Evolutionary conservation across 1,284 basidiomycete genomes (phyloP).

Genomic region (Cryptococcus floricola): DNA sequence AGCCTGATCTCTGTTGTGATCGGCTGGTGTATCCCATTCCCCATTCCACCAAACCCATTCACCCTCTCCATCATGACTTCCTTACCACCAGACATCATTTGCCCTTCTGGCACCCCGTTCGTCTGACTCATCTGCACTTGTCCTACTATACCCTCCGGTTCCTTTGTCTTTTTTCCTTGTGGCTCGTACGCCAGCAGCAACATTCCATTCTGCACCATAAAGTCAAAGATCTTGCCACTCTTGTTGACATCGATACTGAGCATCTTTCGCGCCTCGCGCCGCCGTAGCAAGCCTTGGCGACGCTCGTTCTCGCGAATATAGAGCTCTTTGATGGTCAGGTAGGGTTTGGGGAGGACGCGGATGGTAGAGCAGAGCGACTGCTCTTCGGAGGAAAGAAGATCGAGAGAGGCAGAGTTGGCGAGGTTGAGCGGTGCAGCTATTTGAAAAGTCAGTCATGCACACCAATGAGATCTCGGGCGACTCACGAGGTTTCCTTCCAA

Average conservation of each 20-base stretch:
- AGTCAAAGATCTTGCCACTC: constrained; percentile 83
- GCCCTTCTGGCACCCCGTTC: not conserved
- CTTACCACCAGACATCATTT: not conserved
- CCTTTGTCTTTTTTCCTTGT: constrained; percentile 13
- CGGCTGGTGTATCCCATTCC: constrained; percentile 1
- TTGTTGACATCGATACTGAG: constrained; percentile 91
- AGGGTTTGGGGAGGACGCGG: constrained; percentile 85
- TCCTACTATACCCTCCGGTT: not conserved
- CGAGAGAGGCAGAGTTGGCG: constrained; percentile 76
- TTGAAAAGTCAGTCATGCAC: not conserved
- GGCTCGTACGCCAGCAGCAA: constrained; percentile 43
- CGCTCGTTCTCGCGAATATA: constrained; percentile 85
- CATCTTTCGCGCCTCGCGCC: constrained; percentile 72
- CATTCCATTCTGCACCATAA: constrained; percentile 54
- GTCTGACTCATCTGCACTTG: not conserved
- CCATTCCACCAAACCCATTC: not conserved
- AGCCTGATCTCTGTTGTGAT: constrained; percentile 12
- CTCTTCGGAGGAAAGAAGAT: constrained; percentile 79
- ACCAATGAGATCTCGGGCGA: not conserved
- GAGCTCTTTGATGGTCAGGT: constrained; percentile 86
- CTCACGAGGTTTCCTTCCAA: constrained; percentile 34
- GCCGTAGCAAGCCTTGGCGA: constrained; percentile 76
- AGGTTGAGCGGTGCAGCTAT: constrained; percentile 66
- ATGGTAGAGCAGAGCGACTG: constrained; percentile 81
- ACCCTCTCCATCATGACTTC: constrained; percentile 1